Conservation (phyloP, 2,329 filamentous ascomycete species). For the Chrysoporthe cubensis region DNA sequence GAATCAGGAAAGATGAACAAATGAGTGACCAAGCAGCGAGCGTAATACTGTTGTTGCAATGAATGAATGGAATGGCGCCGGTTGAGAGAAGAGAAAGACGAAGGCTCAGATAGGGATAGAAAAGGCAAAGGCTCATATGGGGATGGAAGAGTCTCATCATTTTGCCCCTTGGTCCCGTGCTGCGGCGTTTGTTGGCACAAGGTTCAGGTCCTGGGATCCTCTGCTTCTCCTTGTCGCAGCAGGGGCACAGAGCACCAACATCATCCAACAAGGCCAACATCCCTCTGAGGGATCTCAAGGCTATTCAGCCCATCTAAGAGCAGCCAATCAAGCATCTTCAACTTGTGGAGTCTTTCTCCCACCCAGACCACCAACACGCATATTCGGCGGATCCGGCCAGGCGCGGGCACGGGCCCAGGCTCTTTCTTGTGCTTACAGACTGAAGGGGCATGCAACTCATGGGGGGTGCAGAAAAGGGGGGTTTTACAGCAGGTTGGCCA, state of each 20-base stretch:
- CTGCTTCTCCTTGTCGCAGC: background rate
- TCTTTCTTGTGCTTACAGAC: background rate
- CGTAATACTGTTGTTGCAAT: background rate
- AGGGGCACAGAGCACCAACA: background rate
- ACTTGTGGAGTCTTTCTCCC: background rate
- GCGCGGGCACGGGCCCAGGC: background rate
- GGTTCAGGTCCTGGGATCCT: constrained; percentile 3
- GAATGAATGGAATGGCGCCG: background rate
- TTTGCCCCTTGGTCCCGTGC: background rate
- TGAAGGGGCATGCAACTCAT: background rate
- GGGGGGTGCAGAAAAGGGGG: no score
- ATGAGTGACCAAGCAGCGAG: background rate
- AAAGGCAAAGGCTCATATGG: background rate
- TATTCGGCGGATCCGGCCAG: background rate
- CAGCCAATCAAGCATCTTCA: background rate
- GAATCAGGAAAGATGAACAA: background rate
- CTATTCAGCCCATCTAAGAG: background rate
- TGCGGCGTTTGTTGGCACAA: background rate
- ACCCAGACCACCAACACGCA: background rate
- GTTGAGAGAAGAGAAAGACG: background rate
- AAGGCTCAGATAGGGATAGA: background rate
- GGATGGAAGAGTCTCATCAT: background rate
- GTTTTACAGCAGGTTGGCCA: no score
- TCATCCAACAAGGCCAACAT: background rate
- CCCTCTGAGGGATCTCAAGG: background rate